phyloP scores from a whole-genome alignment of 129 eudicot genomes.

The Chrysanthemum lavandulifolium region DNA sequence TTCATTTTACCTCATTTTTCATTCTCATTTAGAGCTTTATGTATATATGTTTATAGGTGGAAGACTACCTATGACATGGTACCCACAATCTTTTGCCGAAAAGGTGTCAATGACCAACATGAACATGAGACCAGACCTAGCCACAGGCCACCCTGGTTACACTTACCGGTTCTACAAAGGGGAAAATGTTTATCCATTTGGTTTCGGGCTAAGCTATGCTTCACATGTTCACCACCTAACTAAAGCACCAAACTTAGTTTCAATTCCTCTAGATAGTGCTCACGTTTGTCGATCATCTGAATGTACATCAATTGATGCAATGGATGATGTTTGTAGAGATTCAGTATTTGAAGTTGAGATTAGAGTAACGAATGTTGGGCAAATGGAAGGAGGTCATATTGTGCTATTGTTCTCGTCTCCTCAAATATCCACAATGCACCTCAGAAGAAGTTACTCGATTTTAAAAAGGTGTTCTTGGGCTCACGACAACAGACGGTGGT shows the following conservation, averaged over 20 bases:
- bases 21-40: neutral
- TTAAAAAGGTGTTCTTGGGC: conserved; percentile 62
- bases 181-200: conserved; percentile 59
- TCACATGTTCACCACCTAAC: conserved; percentile 50
- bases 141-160: conserved; percentile 87
- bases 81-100: conserved; percentile 69
- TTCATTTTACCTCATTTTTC: neutral
- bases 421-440: conserved; percentile 71
- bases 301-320: conserved; percentile 64
- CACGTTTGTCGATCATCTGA: conserved; percentile 56
- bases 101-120: conserved; percentile 85
- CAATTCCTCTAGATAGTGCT: conserved; percentile 51
- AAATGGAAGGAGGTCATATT: conserved; percentile 58
- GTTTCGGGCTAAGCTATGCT: conserved; percentile 79
- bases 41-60: conserved; percentile 54
- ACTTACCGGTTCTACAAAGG: conserved; percentile 91
- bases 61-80: conserved; percentile 95
- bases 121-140: conserved; percentile 91
- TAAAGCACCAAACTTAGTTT: conserved; percentile 54
- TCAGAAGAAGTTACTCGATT: conserved; percentile 70
- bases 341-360: conserved; percentile 51
- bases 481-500: conserved; percentile 52
- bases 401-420: conserved; percentile 74
- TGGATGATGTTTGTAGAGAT: conserved; percentile 51
- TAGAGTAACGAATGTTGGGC: conserved; percentile 56